These are phyloP conservation scores for Oryza glumipatula DNA, from an alignment of 176 grass and related monocot genomes.

Conservation along the genomic window DNA sequence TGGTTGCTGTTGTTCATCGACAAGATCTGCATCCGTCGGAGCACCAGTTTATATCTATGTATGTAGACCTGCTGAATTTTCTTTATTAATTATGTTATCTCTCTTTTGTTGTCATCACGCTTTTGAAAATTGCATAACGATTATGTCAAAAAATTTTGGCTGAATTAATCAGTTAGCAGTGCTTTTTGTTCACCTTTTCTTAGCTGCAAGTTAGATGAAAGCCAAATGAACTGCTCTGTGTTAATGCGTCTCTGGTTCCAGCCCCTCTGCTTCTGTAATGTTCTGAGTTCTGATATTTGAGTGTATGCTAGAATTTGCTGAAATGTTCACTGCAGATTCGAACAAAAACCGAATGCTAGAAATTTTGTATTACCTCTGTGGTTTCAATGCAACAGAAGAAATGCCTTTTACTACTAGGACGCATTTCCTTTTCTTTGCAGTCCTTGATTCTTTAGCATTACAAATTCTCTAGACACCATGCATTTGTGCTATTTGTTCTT, in stretches of 20 bases:
- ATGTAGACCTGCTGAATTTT: conserved; percentile 28
- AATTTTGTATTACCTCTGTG: background rate
- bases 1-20: conserved; percentile 70
- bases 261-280: background rate
- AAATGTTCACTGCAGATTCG: background rate
- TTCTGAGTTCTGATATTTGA: background rate
- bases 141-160: background rate
- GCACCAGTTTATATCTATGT: conserved; percentile 62
- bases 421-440: background rate
- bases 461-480: background rate
- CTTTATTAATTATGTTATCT: background rate
- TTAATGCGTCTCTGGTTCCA: background rate
- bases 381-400: background rate
- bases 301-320: background rate
- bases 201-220: background rate
- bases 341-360: background rate
- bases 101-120: background rate
- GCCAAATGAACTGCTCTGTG: background rate
- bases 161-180: background rate
- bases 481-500: background rate
- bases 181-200: no score
- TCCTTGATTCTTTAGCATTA: background rate
- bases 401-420: background rate
- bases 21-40: conserved; percentile 54
- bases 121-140: background rate